These are phyloP conservation scores for Puccinia hordei DNA, from an alignment of 1,284 basidiomycete genomes.

Conservation along the genomic window DNA sequence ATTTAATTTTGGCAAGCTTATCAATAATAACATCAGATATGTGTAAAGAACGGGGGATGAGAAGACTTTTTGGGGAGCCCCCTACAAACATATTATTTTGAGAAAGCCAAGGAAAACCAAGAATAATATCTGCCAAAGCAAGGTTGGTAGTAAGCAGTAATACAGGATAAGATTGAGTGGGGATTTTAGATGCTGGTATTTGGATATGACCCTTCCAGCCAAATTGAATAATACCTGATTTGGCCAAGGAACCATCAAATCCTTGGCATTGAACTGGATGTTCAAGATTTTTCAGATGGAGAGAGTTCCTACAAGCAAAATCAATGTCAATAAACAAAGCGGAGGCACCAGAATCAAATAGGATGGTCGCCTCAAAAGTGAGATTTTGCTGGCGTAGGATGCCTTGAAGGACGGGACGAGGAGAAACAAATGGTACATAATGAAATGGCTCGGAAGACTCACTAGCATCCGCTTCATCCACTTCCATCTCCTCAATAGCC, in stretches of 20 bases:
- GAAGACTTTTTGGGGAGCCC: background rate
- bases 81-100: background rate
- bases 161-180: background rate
- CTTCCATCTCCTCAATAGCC: background rate
- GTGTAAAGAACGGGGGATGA: background rate
- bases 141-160: background rate
- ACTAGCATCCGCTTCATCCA: background rate
- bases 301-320: background rate
- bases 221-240: background rate
- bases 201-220: background rate
- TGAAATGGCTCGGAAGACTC: background rate
- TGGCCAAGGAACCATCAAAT: background rate
- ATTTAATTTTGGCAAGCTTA: too few relatives aligned
- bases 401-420: background rate
- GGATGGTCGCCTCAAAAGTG: background rate
- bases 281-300: background rate
- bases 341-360: constrained; percentile 11
- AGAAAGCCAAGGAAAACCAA: background rate
- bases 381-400: too few relatives aligned
- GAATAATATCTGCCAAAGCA: background rate
- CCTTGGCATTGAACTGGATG: background rate
- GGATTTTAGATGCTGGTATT: background rate
- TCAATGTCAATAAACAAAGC: background rate
- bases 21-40: too few relatives aligned
- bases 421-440: background rate